Evolutionary conservation across 73 alveolate species (phyloP), one percentile per base, ranked within the genome.

Genomic region (Paramecium tetraurelia): DNA sequence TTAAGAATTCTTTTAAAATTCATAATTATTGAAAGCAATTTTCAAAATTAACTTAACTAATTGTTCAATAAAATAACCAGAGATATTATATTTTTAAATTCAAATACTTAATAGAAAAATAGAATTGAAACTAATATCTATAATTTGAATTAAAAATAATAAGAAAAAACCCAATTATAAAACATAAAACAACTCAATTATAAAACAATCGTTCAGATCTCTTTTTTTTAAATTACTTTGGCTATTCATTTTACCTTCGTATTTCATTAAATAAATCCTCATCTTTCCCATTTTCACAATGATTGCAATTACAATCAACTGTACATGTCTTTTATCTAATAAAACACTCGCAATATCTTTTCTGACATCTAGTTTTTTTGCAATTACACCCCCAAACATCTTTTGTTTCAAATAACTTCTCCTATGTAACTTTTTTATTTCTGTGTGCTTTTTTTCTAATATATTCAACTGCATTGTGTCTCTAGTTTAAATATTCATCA

Each of bases 361-460:
- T 80, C 14, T 41, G 14, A 48, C 90, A 80, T 44, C 90, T 80
- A 14, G 90, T 80, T 24, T 80, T 80, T 14, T 35, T 40, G 12
- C 90, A 80, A 29, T 80, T 80, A 80, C 90, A 80, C 6, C 90
- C 90, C 90, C 90, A 80, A n/a, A 80, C 76, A 14, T 80, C 75
- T 24, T 41, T 48, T 2, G 90, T 80, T 48, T 80, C 90, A 21
- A 80, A 80, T 41, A 80, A 24, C 75, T 44, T 80, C 11, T 80
- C 90, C 20, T 40, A 40, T 9, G 90, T 33, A 10, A 80, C 76
- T 46, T 80, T 80, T 80, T 80, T 80, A 44, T 80, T 80, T 80
- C 90, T 6, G 24, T 44, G 77, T 18, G 90, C 90, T 41, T 80
- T 80, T 46, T 80, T 80, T 24, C 33, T 80, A 10, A 80, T 41